phyloP scores from a whole-genome alignment of 345 rosid genomes.

The Hibiscus tridactylites region DNA sequence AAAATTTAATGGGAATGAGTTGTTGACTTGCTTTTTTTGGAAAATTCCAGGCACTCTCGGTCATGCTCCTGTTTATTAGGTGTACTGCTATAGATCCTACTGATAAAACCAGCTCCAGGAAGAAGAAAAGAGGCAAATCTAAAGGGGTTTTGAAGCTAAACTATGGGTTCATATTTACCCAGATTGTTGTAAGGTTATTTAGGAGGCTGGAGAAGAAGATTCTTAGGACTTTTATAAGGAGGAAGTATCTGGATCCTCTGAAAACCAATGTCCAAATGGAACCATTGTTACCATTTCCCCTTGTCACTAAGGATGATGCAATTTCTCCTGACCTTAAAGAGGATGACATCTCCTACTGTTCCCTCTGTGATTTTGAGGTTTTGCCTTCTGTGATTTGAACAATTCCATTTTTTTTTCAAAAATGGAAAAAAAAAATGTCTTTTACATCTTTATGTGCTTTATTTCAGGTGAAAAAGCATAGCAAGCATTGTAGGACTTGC shows the following conservation, averaged over 20 bases:
- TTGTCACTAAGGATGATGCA: slow-evolving; percentile 68
- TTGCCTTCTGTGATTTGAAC: neutral
- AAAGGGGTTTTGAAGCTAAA: slow-evolving; percentile 52
- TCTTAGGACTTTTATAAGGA: slow-evolving; percentile 59
- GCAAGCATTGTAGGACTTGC: slow-evolving; percentile 96
- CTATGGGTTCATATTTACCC: slow-evolving; percentile 64
- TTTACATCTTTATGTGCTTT: slow-evolving; percentile 2
- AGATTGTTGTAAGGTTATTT: slow-evolving; percentile 63
- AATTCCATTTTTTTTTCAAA: neutral
- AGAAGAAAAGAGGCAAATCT: slow-evolving; percentile 45
- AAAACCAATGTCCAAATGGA: slow-evolving; percentile 52
- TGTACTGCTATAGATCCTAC: slow-evolving; percentile 90
- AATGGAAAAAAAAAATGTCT: too few relatives aligned
- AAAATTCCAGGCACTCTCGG: slow-evolving; percentile 58
- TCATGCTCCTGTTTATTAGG: slow-evolving; percentile 64
- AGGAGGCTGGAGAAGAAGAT: slow-evolving; percentile 84
- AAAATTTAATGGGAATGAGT: neutral
- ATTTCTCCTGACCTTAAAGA: slow-evolving; percentile 61
- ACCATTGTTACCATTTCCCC: slow-evolving; percentile 84
- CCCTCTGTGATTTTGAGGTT: slow-evolving; percentile 86
- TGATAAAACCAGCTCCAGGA: slow-evolving; percentile 67
- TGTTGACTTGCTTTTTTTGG: neutral
- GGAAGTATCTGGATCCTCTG: slow-evolving; percentile 82
- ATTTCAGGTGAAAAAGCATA: slow-evolving; percentile 72
- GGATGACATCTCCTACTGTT: slow-evolving; percentile 75